Evolutionary conservation across 345 rosid species (phyloP), one percentile per base, ranked within the genome.

Genomic region (Linum usitatissimum): DNA sequence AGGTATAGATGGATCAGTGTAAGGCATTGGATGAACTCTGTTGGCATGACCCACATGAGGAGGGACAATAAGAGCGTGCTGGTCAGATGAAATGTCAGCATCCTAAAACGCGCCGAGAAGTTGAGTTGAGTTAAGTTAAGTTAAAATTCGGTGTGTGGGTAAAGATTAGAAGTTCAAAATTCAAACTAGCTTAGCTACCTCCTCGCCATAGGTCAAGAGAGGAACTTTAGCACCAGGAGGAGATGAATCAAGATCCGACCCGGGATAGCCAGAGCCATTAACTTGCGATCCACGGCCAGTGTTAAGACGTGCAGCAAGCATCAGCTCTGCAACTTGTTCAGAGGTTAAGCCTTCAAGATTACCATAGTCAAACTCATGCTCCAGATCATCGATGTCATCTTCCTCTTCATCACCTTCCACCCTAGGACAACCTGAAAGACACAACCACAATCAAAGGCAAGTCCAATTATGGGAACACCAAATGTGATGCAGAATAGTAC

Each of bases 131-230:
- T 23, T 23, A 23, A 23, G 28, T 23, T 2, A 23, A 23, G 28
- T 23, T 23, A 23, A 23, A 23, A 23, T 2, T 23, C 28, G 38
- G 38, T 3, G 38, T 3, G 3, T 34, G 3, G 38, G 6, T 7
- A 34, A 7, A 7, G 28, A 23, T 23, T 34, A 34, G 38, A 34
- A 34, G 38, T 7, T 7, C 6, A 34, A 7, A 34, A 34, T 34
- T 34, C 38, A 34, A 15, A 45, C 51, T 3, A 45, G 4, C 51
- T 45, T 23, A 23, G 28, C 8, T 53, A 55, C 59, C 59, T 55
- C 59, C 23, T 55, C 59, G n/a, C 59, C 59, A 55, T 55, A 55
- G 30, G 59, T 55, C 59, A 55, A 55, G 30, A 55, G 59, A 55
- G 59, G 59, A 55, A 55, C 14, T 19, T 55, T 55, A 18, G 59